These are phyloP conservation scores for Vicia sativa DNA, from an alignment of 306 rosid genomes.

Conservation along the genomic window DNA sequence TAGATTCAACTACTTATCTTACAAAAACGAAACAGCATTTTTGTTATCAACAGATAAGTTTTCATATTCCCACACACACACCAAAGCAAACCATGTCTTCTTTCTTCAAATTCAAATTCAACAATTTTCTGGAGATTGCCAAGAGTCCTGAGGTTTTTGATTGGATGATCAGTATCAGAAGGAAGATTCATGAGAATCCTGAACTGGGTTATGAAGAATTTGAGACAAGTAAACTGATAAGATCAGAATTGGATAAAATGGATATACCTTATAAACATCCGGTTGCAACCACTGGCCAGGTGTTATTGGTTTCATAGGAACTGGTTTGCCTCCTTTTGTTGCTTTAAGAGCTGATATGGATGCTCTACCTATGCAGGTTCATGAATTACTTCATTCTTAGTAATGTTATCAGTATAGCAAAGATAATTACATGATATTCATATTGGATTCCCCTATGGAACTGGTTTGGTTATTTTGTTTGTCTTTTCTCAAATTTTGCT, in stretches of 20 bases:
- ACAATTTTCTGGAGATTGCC: conserved; percentile 55
- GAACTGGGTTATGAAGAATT: conserved; percentile 76
- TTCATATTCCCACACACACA: no score
- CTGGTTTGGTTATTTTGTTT: no score
- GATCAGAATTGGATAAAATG: conserved; percentile 69
- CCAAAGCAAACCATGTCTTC: no score
- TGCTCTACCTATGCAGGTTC: conserved; percentile 83
- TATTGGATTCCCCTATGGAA: no score
- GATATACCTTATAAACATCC: conserved; percentile 66
- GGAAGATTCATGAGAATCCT: conserved; percentile 83
- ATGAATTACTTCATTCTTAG: no score
- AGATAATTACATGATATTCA: no score
- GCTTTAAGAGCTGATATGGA: conserved; percentile 97
- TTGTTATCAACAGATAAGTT: no score
- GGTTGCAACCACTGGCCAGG: conserved; percentile 73
- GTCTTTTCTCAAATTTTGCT: no score
- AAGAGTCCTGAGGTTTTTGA: conserved; percentile 56
- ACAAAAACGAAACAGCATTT: no score
- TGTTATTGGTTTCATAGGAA: conserved; percentile 72
- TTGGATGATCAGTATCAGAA: conserved; percentile 83
- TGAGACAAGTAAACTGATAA: conserved; percentile 71
- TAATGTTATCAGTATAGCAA: no score
- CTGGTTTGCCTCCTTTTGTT: conserved; percentile 74
- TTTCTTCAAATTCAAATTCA: no score
- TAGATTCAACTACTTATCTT: no score